Conservation (phyloP, 2,329 filamentous ascomycete genomes). For the Diplodia mutila region DNA sequence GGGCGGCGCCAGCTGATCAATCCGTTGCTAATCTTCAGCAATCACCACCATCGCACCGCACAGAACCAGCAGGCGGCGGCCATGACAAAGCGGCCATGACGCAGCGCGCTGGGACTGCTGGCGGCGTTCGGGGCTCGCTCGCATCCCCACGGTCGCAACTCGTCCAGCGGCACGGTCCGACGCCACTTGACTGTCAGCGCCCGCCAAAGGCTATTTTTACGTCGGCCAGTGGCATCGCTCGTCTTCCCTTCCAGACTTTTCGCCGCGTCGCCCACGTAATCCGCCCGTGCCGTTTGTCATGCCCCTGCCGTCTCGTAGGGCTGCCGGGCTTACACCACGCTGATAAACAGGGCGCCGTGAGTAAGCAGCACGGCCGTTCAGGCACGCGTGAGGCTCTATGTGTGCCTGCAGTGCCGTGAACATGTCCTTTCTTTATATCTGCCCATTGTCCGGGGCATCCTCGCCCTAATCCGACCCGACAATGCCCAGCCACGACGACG, state of each 20-base stretch:
- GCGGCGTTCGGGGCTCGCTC: neutral
- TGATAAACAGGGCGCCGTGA: constrained; percentile 22
- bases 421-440: neutral
- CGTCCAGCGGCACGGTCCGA: constrained; percentile 15
- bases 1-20: neutral
- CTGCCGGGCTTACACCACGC: constrained; percentile 55
- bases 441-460: neutral
- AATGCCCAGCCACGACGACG: neutral
- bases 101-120: too few relatives aligned
- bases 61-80: neutral
- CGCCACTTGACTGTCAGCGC: constrained; percentile 20
- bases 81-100: constrained; percentile 5
- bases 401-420: neutral
- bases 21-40: constrained; percentile 4
- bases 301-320: constrained; percentile 63
- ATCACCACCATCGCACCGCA: neutral
- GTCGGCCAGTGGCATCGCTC: constrained; percentile 64
- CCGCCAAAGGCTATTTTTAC: constrained; percentile 12
- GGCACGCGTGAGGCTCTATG: constrained; percentile 18
- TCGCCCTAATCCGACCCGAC: neutral
- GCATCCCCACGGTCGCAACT: neutral
- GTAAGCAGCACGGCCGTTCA: constrained; percentile 2
- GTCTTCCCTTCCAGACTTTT: constrained; percentile 74
- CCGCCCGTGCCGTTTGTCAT: constrained; percentile 7
- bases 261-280: constrained; percentile 66